phyloP scores from a whole-genome alignment of 2,329 filamentous ascomycete genomes.

The Hysterium pulicare region DNA sequence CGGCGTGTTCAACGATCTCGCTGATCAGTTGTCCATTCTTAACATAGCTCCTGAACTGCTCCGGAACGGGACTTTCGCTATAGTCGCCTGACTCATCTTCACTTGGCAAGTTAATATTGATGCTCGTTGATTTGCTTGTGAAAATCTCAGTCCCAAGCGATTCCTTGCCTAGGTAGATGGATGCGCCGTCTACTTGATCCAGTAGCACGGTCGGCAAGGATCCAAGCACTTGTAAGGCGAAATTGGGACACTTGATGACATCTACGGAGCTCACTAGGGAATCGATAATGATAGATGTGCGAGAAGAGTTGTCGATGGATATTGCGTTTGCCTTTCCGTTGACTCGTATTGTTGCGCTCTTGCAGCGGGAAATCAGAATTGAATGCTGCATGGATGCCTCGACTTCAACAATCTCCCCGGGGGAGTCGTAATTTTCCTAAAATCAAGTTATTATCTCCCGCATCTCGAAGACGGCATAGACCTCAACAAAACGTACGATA shows the following conservation, averaged over 20 bases:
- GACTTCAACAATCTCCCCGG: constrained; percentile 70
- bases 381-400: constrained; percentile 81
- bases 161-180: constrained; percentile 80
- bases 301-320: constrained; percentile 83
- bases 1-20: constrained; percentile 94
- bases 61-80: constrained; percentile 80
- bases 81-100: constrained; percentile 73
- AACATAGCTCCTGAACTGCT: constrained; percentile 81
- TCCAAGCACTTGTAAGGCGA: constrained; percentile 88
- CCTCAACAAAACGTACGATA: constrained; percentile 54
- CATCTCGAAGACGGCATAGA: background rate
- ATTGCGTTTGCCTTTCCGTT: constrained; percentile 96
- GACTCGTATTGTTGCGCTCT: constrained; percentile 83
- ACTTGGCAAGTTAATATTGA: constrained; percentile 83
- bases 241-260: constrained; percentile 91
- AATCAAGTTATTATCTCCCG: background rate
- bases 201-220: constrained; percentile 82
- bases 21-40: constrained; percentile 76
- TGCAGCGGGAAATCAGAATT: constrained; percentile 87
- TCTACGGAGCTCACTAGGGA: constrained; percentile 88
- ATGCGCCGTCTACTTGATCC: constrained; percentile 88
- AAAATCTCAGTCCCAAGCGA: constrained; percentile 78
- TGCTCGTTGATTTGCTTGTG: constrained; percentile 78
- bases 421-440: constrained; percentile 85
- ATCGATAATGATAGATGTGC: constrained; percentile 82